Evolutionary conservation across 371 early-diverging fungal species (phyloP).

Genomic region (Circinella umbellata): DNA sequence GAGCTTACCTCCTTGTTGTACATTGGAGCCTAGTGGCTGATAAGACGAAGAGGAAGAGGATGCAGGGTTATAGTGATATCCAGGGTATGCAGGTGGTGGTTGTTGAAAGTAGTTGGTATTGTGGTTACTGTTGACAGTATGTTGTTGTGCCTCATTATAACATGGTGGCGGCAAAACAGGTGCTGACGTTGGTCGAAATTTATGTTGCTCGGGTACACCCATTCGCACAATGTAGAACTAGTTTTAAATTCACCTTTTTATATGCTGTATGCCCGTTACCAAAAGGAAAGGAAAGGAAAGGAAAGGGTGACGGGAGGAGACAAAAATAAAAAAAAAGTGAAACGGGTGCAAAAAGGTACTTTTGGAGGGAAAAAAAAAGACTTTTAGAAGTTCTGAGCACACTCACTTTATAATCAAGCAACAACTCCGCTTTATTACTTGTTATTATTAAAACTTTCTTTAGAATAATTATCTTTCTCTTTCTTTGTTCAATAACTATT

Average conservation of each 20-base stretch:
- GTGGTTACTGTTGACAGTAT: neutral
- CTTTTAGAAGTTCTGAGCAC: too few species aligned
- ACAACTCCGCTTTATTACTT: too few species aligned
- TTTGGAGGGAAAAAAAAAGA: too few species aligned
- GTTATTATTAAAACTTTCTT: too few species aligned
- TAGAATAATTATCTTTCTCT: too few species aligned
- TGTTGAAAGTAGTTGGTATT: constrained; percentile 1
- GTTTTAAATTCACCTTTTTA: neutral
- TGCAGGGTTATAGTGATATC: constrained; percentile 4
- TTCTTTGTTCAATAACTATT: too few species aligned
- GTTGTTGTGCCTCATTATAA: constrained; percentile 1
- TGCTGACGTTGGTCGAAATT: neutral
- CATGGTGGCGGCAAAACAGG: constrained; percentile 7
- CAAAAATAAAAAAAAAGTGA: too few species aligned
- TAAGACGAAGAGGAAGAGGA: constrained; percentile 6
- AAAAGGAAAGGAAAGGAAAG: too few species aligned
- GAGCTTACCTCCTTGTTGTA: constrained; percentile 2
- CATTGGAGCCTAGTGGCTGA: neutral
- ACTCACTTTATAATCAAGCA: too few species aligned
- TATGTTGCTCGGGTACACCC: constrained; percentile 6
- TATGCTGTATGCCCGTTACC: too few species aligned
- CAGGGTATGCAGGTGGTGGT: constrained; percentile 9
- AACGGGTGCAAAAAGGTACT: too few species aligned
- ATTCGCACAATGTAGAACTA: constrained; percentile 2
- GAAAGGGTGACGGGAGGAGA: too few species aligned